A percentile compares a stretch with the other conserved stretches of the same genome.
Evolutionary conservation across 768 basidiomycete species (phyloP).

Genomic region (Paxillus rubicundulus): DNA sequence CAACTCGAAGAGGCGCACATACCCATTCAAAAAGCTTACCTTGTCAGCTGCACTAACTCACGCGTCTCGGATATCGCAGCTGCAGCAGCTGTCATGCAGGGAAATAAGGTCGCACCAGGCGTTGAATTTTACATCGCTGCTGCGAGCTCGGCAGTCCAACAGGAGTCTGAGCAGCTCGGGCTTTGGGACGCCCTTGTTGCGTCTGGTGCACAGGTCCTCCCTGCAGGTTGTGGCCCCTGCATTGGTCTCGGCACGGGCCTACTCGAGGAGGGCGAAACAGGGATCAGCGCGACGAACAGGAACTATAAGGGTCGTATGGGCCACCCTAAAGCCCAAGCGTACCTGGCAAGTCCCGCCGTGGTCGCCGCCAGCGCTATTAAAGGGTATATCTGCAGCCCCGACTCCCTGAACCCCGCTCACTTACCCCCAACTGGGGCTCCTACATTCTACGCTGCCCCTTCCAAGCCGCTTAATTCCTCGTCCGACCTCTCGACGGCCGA

Average conservation of each 20-base stretch:
- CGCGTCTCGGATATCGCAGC: slow-evolving; percentile 92
- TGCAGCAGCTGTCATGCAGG: slow-evolving; percentile 86
- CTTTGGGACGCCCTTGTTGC: slow-evolving; percentile 85
- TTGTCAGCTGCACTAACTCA: slow-evolving; percentile 97
- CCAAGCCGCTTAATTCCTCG: slow-evolving; percentile 28
- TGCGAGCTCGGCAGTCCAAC: slow-evolving; percentile 88
- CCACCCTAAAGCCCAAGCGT: slow-evolving; percentile 89
- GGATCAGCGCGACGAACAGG: slow-evolving; percentile 97
- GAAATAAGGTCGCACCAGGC: slow-evolving; percentile 75
- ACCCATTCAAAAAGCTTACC: slow-evolving; percentile 93
- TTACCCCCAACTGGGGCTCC: slow-evolving; percentile 55
- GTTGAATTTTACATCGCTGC: slow-evolving; percentile 99
- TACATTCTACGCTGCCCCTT: slow-evolving; percentile 51
- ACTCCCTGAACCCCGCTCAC: slow-evolving; percentile 51
- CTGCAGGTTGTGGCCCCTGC: slow-evolving; percentile 96
- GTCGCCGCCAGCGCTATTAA: slow-evolving; percentile 94
- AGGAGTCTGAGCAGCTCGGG: slow-evolving; percentile 79
- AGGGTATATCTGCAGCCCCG: slow-evolving; percentile 86
- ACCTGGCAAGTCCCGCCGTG: slow-evolving; percentile 94
- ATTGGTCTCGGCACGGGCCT: slow-evolving; percentile 94
- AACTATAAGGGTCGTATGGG: slow-evolving; percentile 99
- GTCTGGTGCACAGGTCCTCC: slow-evolving; percentile 90
- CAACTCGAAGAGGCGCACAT: slow-evolving; percentile 71
- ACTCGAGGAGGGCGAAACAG: slow-evolving; percentile 90
- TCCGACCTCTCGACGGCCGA: slow-evolving; percentile 42